Evolutionary conservation across 768 basidiomycete genomes (phyloP), one percentile per base, ranked within the genome.

Genomic region (Suillus sp.): DNA sequence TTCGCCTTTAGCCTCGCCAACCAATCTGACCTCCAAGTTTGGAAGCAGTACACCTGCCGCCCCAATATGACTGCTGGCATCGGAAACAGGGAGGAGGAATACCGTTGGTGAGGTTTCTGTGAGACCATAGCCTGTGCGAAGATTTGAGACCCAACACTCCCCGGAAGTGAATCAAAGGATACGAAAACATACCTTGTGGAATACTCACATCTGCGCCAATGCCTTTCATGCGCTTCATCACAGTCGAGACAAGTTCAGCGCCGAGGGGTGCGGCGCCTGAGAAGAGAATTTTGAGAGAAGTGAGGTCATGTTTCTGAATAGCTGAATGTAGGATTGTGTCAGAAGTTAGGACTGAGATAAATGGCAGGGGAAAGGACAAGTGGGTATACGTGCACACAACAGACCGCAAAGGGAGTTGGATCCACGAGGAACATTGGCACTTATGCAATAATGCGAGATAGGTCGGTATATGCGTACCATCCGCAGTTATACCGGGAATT

Each of bases 231-330:
- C 78, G 77, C 14, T 67, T 63, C 45, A 74, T 68, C 18, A 87
- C 83, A 27, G 84, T 77, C 27, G 79, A 76, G 2, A 84, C 83
- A 20, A 95, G 78, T 2, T 85, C 83, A 1, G 83, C 80, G 0
- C 90, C 88, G 2, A 95, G 76, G 0, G 95, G 94, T 1, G 95
- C 95, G 0, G 93, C 95, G 3, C 92, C 94, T 4, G 86, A 91
- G 65, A 86, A 80, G 38, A 95, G 67, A 3, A 81, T 68, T 25
- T 78, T 70, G 16, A 95, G 70, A 2, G 85, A 83, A 0, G 83
- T 82, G 53, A 95, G 68, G 69, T 95, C 82, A 72, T 90, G 89
- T 69, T 88, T 76, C 62, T 84, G 82, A 6, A 92, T 81, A 13
- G 83, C 90, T 89, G 59, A 37, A 22, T 5, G 55, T 4, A 40